These are phyloP conservation scores for Xylariales sp. DNA, from an alignment of 2,329 filamentous ascomycete genomes.

Conservation along the genomic window DNA sequence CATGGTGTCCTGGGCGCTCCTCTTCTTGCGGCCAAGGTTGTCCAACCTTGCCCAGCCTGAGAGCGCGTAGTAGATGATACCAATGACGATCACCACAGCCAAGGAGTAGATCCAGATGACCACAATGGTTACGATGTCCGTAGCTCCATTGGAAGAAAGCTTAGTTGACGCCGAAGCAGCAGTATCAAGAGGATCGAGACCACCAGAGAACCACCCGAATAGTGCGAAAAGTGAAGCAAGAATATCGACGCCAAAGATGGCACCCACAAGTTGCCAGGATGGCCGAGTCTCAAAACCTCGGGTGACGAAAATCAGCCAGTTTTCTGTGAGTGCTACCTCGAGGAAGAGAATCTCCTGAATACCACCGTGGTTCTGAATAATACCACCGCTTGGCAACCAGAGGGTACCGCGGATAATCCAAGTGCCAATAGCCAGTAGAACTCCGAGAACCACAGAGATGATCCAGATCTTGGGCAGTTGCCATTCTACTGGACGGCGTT, in stretches of 20 bases:
- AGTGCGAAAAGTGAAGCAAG: conserved; percentile 65
- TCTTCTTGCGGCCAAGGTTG: conserved; percentile 46
- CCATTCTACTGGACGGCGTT: conserved; percentile 67
- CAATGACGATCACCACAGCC: conserved; percentile 46
- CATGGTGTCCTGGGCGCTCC: conserved; percentile 44
- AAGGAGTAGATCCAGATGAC: conserved; percentile 50
- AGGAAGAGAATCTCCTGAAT: conserved; percentile 73
- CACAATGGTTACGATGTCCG: conserved; percentile 51
- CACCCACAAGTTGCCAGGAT: conserved; percentile 64
- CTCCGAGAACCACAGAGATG: conserved; percentile 61
- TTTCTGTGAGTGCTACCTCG: conserved; percentile 68
- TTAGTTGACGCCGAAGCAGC: conserved; percentile 25
- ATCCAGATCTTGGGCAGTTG: conserved; percentile 73
- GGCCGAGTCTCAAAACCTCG: conserved; percentile 66
- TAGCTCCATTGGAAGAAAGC: conserved; percentile 41
- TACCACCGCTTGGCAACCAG: conserved; percentile 62
- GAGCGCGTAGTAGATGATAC: conserved; percentile 45
- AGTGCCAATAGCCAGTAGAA: conserved; percentile 60
- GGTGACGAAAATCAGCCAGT: conserved; percentile 76
- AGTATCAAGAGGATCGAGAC: conserved; percentile 34
- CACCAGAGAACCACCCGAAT: conserved; percentile 63
- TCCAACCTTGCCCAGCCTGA: conserved; percentile 23
- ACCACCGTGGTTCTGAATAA: conserved; percentile 70
- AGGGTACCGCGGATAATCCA: conserved; percentile 65
- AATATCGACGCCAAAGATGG: conserved; percentile 64